Base-by-base conservation (phyloP, 2,329 filamentous ascomycete genomes). In the Emergomyces orientalis region DNA sequence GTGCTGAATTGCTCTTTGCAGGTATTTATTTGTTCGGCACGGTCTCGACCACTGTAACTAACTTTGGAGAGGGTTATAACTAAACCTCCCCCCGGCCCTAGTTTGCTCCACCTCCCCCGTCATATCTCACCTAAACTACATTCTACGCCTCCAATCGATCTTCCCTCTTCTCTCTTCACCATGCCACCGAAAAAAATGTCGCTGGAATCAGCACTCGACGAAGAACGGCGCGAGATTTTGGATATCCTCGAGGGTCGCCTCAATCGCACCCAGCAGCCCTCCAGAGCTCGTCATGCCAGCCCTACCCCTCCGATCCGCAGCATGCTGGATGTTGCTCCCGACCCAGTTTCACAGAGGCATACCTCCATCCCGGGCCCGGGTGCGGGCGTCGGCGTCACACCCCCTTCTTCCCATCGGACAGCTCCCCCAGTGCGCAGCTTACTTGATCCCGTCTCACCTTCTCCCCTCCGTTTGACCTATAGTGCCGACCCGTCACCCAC, bases 201-300 rank as follows among this genome's bases (percentile, higher is more conserved):
- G 71, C 84, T 92, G 71, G 89, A 91, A 76, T 84, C 87, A 58
- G 84, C 87, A 67, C 80, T 91, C 66, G 89, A 91, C 72, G 87
- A 91, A 78, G 89, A 93, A 79, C 84, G 88, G 65, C 81, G 82
- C 66, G 88, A 90, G 76, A 86, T 91, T 47, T 79, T 91, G 67
- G 86, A 85, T 57, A 78, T 90, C 65, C 79, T 91, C 51, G 86
- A 88, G 73, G 82, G 81, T 54, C 71, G 63, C 67, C 64, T 67
- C 70, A 63, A 30, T 64, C 63, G 41, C 64, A 51, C 75, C 63
- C 65, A 75, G 64, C 30, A 56, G n/a, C 51, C 51, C 52, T 78
- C 81, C 67, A 81, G 81, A 51, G 79, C 52, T 83, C 86, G 66
- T 81, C 84, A 64, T 81, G 82, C 75, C 34, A 81, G 77, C 62